These are phyloP conservation scores for Massarina eburnea DNA, from an alignment of 2,329 filamentous ascomycete genomes.

Conservation along the genomic window DNA sequence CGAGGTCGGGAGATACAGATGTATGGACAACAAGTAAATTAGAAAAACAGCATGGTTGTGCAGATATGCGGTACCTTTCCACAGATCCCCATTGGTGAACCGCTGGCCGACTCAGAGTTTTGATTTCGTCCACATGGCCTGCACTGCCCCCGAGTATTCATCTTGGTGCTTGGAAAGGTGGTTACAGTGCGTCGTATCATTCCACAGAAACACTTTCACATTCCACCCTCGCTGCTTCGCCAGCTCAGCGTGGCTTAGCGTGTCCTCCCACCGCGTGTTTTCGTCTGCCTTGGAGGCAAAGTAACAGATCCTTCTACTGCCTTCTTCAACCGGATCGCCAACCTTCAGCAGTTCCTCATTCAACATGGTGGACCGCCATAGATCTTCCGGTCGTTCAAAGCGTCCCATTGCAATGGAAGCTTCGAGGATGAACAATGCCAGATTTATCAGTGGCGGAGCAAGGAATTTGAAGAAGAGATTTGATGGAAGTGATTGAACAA, in stretches of 20 bases:
- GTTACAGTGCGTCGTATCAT: conserved; percentile 59
- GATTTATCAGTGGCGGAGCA: conserved; percentile 2
- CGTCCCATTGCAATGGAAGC: conserved; percentile 4
- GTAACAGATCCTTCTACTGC: conserved; percentile 36
- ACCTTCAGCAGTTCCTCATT: conserved; percentile 5
- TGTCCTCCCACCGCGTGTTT: conserved; percentile 55
- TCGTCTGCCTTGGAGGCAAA: conserved; percentile 59
- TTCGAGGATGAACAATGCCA: conserved; percentile 1
- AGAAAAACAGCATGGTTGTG: too few species aligned
- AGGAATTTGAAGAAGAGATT: conserved; percentile 2
- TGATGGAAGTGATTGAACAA: conserved; percentile 9
- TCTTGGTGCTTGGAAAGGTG: conserved; percentile 58
- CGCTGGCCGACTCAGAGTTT: not conserved
- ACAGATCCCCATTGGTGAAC: too few species aligned
- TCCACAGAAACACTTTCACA: conserved; percentile 53
- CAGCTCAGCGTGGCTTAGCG: conserved; percentile 53
- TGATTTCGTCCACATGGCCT: conserved; percentile 6
- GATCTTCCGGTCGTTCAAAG: not conserved
- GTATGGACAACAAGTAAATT: too few species aligned
- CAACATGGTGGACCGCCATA: not conserved
- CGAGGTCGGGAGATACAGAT: too few species aligned
- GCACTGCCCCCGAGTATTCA: conserved; percentile 53
- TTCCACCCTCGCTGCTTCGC: conserved; percentile 51
- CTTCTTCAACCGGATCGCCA: not conserved
- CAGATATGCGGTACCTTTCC: too few species aligned